These are phyloP conservation scores for Conidiobolus incongruus DNA, from an alignment of 371 early-diverging fungal genomes.

Conservation along the genomic window DNA sequence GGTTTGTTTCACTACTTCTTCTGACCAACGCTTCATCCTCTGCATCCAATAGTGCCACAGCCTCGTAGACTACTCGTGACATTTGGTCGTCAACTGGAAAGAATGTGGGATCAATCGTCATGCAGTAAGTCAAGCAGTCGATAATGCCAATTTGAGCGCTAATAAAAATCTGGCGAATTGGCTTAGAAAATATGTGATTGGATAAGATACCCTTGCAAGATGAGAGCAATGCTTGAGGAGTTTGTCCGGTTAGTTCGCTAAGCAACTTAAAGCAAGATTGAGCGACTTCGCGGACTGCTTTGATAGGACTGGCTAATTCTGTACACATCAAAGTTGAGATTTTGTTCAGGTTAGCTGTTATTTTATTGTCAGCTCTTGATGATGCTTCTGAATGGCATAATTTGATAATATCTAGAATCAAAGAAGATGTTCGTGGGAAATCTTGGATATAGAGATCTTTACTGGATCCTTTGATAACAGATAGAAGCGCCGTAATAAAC, in stretches of 20 bases:
- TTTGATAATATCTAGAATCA: conserved; percentile 49
- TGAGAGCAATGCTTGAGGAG: too few relatives aligned
- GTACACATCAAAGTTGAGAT: conserved; percentile 59
- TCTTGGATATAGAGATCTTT: conserved; percentile 56
- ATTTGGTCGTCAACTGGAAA: conserved; percentile 74
- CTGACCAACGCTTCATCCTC: conserved; percentile 88
- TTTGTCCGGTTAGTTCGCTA: conserved; percentile 37
- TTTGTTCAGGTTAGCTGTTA: conserved; percentile 23
- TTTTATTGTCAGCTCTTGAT: conserved; percentile 14
- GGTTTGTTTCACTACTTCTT: conserved; percentile 46
- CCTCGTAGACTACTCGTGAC: conserved; percentile 72
- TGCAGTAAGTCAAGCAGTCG: conserved; percentile 91
- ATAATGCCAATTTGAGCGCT: conserved; percentile 95
- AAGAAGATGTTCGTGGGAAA: conserved; percentile 50
- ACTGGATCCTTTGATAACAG: conserved; percentile 78
- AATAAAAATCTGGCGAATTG: conserved; percentile 84
- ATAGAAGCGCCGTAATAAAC: conserved; percentile 76
- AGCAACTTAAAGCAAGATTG: conserved; percentile 61
- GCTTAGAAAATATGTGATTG: conserved; percentile 90
- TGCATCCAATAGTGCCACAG: conserved; percentile 85
- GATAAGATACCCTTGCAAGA: conserved; percentile 18
- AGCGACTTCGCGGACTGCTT: conserved; percentile 69
- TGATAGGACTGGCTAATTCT: conserved; percentile 82
- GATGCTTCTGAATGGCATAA: conserved; percentile 32
- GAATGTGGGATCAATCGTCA: conserved; percentile 75